Evolutionary conservation across 1,284 basidiomycete genomes (phyloP), one percentile per base, ranked within the genome.

Genomic region (Lentinula novae-zelandiae): DNA sequence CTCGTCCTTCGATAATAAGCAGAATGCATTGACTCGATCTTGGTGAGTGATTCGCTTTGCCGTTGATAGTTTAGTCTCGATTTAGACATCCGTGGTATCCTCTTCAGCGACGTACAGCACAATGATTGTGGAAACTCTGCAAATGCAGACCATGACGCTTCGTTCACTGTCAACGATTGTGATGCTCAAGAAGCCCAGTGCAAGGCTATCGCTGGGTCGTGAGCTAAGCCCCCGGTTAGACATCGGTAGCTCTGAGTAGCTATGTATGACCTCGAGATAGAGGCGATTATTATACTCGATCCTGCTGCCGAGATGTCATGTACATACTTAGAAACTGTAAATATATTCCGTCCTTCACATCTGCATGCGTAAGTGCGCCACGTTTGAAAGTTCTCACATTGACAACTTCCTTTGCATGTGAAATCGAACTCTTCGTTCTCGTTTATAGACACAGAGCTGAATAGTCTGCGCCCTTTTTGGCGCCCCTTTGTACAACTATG

Each of bases 121-220:
- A 81, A 81, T 66, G 57, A 74, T 56, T 81, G 78, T 63, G 76
- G 78, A 4, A 70, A 80, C 63, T 76, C 76, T 15, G 76, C 78
- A 12, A 80, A 81, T 63, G 69, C 72, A 9, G 75, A 74, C 36
- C 75, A 78, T 62, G 65, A 73, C 61, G 69, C 71, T 53, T 73
- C 72, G n/a, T 73, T 79, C 65, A 76, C 72, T 22, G 78, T 79
- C 15, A 64, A 68, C 49, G 73, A 72, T 34, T 80, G 78, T 64
- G 74, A 70, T 59, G 65, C 66, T 8, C 77, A 78, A 59, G 71
- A 74, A 62, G 63, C 67, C 12, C 64, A 66, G 57, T 79, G 76
- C 63, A 68, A 68, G 40, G 69, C 72, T 39, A 61, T n/a, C 2
- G 54, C 57, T 38, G 66, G 64, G 15, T 36, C 36, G 34, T 39